A percentile compares a stretch with the other conserved stretches of the same genome.
phyloP scores from a whole-genome alignment of 2,329 filamentous ascomycete genomes.

The Corniculantispora saksenae region DNA sequence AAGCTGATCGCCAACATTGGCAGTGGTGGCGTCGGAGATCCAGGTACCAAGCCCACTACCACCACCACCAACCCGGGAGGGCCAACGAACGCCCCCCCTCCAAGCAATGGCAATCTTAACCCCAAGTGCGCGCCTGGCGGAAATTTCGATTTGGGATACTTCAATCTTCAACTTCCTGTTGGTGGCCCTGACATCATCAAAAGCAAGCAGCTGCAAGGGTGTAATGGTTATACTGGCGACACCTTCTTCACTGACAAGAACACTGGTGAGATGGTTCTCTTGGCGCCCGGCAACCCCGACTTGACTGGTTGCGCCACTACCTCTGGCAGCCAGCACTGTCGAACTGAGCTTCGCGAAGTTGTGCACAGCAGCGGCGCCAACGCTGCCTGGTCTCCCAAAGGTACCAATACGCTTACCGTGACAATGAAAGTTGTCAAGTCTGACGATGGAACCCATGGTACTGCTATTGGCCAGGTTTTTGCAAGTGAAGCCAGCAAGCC shows the following conservation, averaged over 20 bases:
- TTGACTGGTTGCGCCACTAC: slow-evolving; percentile 6
- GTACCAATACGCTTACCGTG: slow-evolving; percentile 1
- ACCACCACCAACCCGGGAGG: neutral
- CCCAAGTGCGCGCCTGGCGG: slow-evolving; percentile 1
- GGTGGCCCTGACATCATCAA: slow-evolving; percentile 1
- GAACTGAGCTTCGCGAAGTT: slow-evolving; percentile 7
- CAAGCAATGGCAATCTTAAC: neutral
- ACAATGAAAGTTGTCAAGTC: slow-evolving; percentile 1
- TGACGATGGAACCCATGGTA: slow-evolving; percentile 7
- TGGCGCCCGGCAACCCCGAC: slow-evolving; percentile 6
- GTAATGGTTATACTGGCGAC: slow-evolving; percentile 2
- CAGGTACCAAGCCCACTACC: neutral
- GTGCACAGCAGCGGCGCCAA: neutral
- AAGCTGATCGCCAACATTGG: slow-evolving; percentile 30
- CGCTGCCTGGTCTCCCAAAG: slow-evolving; percentile 4
- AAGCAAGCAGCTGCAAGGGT: slow-evolving; percentile 3
- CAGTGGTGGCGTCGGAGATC: neutral
- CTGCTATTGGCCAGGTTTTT: slow-evolving; percentile 9
- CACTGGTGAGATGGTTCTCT: slow-evolving; percentile 1
- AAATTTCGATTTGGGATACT: slow-evolving; percentile 5
- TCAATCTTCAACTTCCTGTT: neutral
- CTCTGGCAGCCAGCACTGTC: slow-evolving; percentile 4
- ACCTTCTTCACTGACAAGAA: slow-evolving; percentile 9
- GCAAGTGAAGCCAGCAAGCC: slow-evolving; percentile 10
- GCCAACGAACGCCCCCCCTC: neutral